Conservation (phyloP, 1,139 yeast species). For the Kluyveromyces sp. region DNA sequence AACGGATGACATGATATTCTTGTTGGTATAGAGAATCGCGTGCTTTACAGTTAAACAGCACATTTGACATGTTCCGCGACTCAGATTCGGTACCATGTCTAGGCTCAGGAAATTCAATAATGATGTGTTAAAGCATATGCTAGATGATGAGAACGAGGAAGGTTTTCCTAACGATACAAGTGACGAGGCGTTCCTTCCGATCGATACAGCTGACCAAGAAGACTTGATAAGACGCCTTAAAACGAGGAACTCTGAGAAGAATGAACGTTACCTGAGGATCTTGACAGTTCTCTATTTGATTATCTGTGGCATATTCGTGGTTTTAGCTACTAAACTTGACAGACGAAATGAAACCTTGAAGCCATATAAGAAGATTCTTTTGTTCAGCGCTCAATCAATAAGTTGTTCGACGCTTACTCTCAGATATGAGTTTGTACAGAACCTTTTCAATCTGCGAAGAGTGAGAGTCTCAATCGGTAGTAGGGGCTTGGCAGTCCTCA, state of each 20-base stretch:
- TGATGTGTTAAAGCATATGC: constrained; percentile 13
- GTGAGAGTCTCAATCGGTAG: constrained; percentile 16
- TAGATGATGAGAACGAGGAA: constrained; percentile 9
- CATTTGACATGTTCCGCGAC: neutral
- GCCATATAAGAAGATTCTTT: constrained; percentile 9
- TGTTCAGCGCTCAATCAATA: constrained; percentile 25
- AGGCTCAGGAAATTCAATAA: constrained; percentile 23
- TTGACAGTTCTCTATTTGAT: constrained; percentile 19
- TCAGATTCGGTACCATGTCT: constrained; percentile 23
- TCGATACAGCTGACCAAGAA: constrained; percentile 31
- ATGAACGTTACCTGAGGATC: constrained; percentile 17
- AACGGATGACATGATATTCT: too few relatives aligned
- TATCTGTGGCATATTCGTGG: constrained; percentile 21
- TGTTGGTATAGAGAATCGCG: too few relatives aligned
- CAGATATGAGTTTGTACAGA: constrained; percentile 23
- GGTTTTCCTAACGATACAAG: constrained; percentile 1
- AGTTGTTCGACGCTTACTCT: constrained; percentile 24
- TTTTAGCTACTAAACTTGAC: constrained; percentile 15
- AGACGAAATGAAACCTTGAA: constrained; percentile 10
- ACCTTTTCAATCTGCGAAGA: constrained; percentile 14
- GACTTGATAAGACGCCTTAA: constrained; percentile 25
- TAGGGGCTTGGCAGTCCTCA: constrained; percentile 17
- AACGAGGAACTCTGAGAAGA: constrained; percentile 17
- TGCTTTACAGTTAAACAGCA: too few relatives aligned
- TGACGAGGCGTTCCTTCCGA: constrained; percentile 17